Evolutionary conservation across 768 basidiomycete genomes (phyloP).

Genomic region (Trametes sanguinea): DNA sequence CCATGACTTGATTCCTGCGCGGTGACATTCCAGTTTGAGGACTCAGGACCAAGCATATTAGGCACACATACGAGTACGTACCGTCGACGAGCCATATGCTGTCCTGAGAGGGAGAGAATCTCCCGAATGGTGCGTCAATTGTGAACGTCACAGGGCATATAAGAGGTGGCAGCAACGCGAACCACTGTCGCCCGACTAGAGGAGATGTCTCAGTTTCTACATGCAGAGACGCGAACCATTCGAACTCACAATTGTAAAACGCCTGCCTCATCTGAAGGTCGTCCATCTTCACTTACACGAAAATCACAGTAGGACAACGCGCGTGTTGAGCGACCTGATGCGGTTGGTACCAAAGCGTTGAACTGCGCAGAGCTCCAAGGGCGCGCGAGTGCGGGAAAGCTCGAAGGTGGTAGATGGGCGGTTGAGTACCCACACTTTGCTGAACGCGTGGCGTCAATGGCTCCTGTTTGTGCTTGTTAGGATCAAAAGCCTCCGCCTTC

Average conservation of each 20-base stretch:
- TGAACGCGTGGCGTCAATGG: background rate
- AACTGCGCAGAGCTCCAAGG: too few species aligned
- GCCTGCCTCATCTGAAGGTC: background rate
- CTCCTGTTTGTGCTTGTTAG: slow-evolving; percentile 11
- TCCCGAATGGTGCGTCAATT: slow-evolving; percentile 79
- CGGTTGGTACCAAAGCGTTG: too few species aligned
- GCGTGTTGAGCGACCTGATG: too few species aligned
- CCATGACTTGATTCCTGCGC: slow-evolving; percentile 55
- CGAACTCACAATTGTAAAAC: slow-evolving; percentile 13
- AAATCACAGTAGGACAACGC: too few species aligned
- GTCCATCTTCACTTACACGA: background rate
- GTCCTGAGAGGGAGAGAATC: slow-evolving; percentile 55
- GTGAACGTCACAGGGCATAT: slow-evolving; percentile 44
- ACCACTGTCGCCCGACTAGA: slow-evolving; percentile 46
- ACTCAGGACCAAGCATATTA: too few species aligned
- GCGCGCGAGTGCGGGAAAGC: too few species aligned
- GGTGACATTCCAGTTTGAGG: too few species aligned
- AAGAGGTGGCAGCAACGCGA: slow-evolving; percentile 43
- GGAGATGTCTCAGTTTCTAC: background rate
- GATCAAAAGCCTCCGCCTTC: slow-evolving; percentile 7
- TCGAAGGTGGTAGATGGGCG: background rate
- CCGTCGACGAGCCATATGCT: slow-evolving; percentile 61
- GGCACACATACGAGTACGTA: slow-evolving; percentile 21
- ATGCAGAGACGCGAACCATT: background rate
- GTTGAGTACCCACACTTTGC: background rate